Evolutionary conservation across 805 yeast genomes (phyloP).

Genomic region (Yamadazyma sp.): DNA sequence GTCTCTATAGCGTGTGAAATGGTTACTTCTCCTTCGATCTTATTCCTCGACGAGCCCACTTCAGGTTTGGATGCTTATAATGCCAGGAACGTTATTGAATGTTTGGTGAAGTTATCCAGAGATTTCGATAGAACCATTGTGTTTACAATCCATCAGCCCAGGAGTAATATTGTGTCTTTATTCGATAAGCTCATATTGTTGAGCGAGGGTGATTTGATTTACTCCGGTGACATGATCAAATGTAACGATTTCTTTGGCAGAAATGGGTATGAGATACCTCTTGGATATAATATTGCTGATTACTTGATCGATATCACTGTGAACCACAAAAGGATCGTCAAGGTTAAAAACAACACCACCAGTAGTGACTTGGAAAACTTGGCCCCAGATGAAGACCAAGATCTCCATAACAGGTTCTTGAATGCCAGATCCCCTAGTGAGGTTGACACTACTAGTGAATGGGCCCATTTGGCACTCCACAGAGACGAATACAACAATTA

Average conservation of each 20-base stretch:
- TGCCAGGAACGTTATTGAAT: slow-evolving; percentile 87
- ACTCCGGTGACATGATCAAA: slow-evolving; percentile 78
- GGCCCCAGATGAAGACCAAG: slow-evolving; percentile 18
- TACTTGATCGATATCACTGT: slow-evolving; percentile 89
- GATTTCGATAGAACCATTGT: slow-evolving; percentile 84
- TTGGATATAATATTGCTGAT: slow-evolving; percentile 92
- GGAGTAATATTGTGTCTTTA: slow-evolving; percentile 89
- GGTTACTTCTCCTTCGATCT: slow-evolving; percentile 67
- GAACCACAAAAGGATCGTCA: slow-evolving; percentile 44
- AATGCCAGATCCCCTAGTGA: slow-evolving; percentile 23
- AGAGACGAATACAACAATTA: slow-evolving; percentile 58
- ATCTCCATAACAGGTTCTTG: slow-evolving; percentile 32
- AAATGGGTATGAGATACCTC: slow-evolving; percentile 80
- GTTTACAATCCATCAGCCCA: slow-evolving; percentile 94
- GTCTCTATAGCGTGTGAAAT: slow-evolving; percentile 82
- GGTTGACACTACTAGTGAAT: slow-evolving; percentile 68
- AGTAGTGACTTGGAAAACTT: slow-evolving; percentile 15
- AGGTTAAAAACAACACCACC: slow-evolving; percentile 17
- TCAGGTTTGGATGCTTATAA: slow-evolving; percentile 94
- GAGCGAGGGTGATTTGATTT: slow-evolving; percentile 82
- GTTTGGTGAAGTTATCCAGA: slow-evolving; percentile 74
- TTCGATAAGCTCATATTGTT: slow-evolving; percentile 81
- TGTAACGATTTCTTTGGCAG: slow-evolving; percentile 74
- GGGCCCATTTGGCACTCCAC: slow-evolving; percentile 85
- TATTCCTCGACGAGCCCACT: slow-evolving; percentile 86